Conservation (phyloP, 768 basidiomycete species). For the Psilocybe cubensis region DNA sequence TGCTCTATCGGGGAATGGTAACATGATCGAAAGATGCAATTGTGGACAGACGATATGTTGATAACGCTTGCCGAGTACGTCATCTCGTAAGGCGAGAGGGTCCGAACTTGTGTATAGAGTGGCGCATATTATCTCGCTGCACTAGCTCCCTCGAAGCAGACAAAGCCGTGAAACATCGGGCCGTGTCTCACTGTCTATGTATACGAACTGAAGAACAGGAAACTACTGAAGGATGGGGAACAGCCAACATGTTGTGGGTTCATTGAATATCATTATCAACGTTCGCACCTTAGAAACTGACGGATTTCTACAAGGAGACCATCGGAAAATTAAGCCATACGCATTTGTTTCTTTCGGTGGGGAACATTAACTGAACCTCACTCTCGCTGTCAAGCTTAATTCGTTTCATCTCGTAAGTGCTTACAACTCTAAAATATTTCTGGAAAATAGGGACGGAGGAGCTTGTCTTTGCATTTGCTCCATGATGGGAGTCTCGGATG, state of each 20-base stretch:
- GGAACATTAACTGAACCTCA: background rate
- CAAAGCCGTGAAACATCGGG: no score
- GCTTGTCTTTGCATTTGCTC: background rate
- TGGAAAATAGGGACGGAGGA: background rate
- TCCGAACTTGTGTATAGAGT: background rate
- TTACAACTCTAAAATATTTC: background rate
- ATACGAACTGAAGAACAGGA: no score
- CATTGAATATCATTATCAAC: no score
- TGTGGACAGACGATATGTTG: background rate
- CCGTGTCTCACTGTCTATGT: no score
- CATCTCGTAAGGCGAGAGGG: background rate
- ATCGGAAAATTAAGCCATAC: no score
- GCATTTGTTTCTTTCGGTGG: no score
- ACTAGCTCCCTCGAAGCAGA: no score
- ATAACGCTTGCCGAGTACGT: background rate
- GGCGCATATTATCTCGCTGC: background rate
- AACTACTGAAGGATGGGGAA: no score
- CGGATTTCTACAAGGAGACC: no score
- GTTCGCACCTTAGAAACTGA: no score
- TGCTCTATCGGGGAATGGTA: background rate
- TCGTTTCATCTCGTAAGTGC: background rate
- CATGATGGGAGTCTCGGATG: no score
- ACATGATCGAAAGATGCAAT: background rate
- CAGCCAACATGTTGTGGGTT: no score
- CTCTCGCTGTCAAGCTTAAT: background rate